These are phyloP conservation scores for Trametes maxima DNA, from an alignment of 768 basidiomycete genomes.

Conservation along the genomic window DNA sequence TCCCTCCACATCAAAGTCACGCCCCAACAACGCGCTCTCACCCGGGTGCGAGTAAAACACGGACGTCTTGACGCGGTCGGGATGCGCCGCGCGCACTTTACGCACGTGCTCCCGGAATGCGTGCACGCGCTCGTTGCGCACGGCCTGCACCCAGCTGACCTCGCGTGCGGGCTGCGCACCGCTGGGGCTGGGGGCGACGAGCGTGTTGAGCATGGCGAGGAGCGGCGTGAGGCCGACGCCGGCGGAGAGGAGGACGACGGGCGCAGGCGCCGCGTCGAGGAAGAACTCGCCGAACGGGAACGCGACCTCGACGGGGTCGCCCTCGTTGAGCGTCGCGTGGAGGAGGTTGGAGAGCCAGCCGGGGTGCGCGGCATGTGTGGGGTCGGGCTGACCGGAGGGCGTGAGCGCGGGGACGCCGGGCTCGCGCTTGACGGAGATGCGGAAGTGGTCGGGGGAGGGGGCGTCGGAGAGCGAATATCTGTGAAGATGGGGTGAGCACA, in stretches of 20 bases:
- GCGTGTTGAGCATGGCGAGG: slow-evolving; percentile 30
- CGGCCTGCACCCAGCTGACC: slow-evolving; percentile 29
- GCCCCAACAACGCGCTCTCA: slow-evolving; percentile 12
- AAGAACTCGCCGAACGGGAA: slow-evolving; percentile 32
- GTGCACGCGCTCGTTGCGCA: slow-evolving; percentile 20
- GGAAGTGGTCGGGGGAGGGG: slow-evolving; percentile 25
- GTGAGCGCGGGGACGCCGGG: slow-evolving; percentile 19
- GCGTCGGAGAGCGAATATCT: slow-evolving; percentile 31
- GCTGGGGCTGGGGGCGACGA: slow-evolving; percentile 6
- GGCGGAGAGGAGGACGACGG: slow-evolving; percentile 31
- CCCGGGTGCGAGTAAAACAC: slow-evolving; percentile 22
- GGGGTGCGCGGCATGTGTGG: slow-evolving; percentile 21
- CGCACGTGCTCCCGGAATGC: slow-evolving; percentile 24
- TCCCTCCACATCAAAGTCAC: slow-evolving; percentile 23
- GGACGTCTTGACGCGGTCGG: slow-evolving; percentile 13
- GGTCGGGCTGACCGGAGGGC: slow-evolving; percentile 16
- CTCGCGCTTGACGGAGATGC: slow-evolving; percentile 31
- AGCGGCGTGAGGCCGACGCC: slow-evolving; percentile 32
- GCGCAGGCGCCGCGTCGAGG: slow-evolving; percentile 26
- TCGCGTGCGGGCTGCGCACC: not conserved
- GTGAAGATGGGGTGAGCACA: not conserved
- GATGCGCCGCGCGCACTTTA: slow-evolving; percentile 11
- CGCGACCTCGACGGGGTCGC: slow-evolving; percentile 27
- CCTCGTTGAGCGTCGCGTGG: slow-evolving; percentile 26
- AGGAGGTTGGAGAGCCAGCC: slow-evolving; percentile 31